These are phyloP conservation scores for Amanita pseudoporphyria DNA, from an alignment of 768 basidiomycete genomes.

Conservation along the genomic window DNA sequence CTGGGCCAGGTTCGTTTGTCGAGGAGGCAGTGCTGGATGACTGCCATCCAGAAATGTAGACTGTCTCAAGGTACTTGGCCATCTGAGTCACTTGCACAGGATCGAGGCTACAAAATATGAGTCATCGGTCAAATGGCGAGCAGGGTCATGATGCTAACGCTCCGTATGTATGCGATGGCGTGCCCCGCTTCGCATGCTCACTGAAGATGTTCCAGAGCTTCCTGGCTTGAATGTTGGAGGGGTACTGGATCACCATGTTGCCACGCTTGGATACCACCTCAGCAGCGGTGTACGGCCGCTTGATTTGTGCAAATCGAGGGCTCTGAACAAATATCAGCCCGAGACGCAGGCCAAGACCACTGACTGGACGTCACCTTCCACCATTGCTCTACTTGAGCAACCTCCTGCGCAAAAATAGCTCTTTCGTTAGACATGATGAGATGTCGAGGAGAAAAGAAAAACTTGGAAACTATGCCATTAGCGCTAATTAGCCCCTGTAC, in stretches of 20 bases:
- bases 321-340: slow-evolving; percentile 33
- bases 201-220: slow-evolving; percentile 75
- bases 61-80: slow-evolving; percentile 97
- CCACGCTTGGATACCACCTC: slow-evolving; percentile 94
- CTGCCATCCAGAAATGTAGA: slow-evolving; percentile 97
- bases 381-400: slow-evolving; percentile 81
- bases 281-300: slow-evolving; percentile 85
- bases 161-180: slow-evolving; percentile 94
- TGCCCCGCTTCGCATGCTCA: slow-evolving; percentile 66
- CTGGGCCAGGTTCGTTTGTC: slow-evolving; percentile 95
- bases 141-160: slow-evolving; percentile 58
- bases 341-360: slow-evolving; percentile 2
- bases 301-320: slow-evolving; percentile 80
- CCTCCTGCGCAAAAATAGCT: slow-evolving; percentile 68
- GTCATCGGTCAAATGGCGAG: not conserved
- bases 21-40: slow-evolving; percentile 89
- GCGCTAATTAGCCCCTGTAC: slow-evolving; percentile 15
- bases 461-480: too few relatives aligned
- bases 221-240: slow-evolving; percentile 76
- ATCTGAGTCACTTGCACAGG: slow-evolving; percentile 98
- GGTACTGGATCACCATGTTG: slow-evolving; percentile 75
- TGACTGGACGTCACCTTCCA: slow-evolving; percentile 59
- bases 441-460: too few relatives aligned
- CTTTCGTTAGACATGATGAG: slow-evolving; percentile 53
- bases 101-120: slow-evolving; percentile 62